Evolutionary conservation across 768 basidiomycete genomes (phyloP), one percentile per base, ranked within the genome.

Genomic region (Dentipellis sp.): DNA sequence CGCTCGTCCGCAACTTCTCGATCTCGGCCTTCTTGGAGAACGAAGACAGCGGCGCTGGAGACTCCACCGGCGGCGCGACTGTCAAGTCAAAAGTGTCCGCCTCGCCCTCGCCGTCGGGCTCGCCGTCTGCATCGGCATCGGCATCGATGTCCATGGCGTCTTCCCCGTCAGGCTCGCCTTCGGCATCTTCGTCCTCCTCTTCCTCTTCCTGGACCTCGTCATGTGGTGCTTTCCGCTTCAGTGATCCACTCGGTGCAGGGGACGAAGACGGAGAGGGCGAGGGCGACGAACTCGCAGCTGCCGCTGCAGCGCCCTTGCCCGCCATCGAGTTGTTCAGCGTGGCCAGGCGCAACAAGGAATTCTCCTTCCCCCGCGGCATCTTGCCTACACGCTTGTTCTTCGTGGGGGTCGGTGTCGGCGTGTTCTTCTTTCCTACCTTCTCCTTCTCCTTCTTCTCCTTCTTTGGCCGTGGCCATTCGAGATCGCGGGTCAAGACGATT

Each of bases 11-110:
- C 14, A 98, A 81, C 71, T 97, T 97, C 75, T 98, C 95, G 65
- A 98, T 98, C 70, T 99, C 97, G 71, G 95, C 88, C 70, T 97
- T 91, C 71, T 99, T 99, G 70, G 92, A 94, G 76, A 94, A 94
- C 17, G 82, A 66, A 42, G 82, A 71, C 22, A 77, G 67, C 2
- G 83, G 80, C 10, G 75, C 79, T 0, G 80, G 76, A 11, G 74
- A 73, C 56, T 75, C 75, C 19, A 77, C 74, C 47, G 80, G 76
- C 12, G 72, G 70, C 58, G 78, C 69, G 59, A 79, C 70, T 63
- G 74, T 78, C 48, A 86, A 67, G 65, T 91, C 84, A 63, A 86
- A 82, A 52, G 51, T 37, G 35, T 52, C 51, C 7, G 81, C 79
- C 62, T 86, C 83, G 22, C 74, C 77, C 56, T 85, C 83, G n/a